A percentile compares a stretch with the other conserved stretches of the same genome.
Evolutionary conservation across 495 filamentous ascomycete species (phyloP).

Genomic region (Penicillium soppii): DNA sequence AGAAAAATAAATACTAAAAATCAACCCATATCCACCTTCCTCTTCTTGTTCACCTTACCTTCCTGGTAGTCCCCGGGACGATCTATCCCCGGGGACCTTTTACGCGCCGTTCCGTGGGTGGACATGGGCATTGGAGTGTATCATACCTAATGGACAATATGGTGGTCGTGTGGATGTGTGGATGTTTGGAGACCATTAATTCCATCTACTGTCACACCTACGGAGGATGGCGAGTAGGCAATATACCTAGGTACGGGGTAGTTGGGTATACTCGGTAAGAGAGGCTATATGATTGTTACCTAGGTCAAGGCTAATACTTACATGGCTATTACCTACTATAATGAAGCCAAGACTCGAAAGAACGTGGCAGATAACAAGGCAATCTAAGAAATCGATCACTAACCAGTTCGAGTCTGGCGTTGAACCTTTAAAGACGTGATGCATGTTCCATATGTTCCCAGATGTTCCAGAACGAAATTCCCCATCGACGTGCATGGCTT

Average conservation of each 20-base stretch:
- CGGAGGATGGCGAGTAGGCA: too few species aligned
- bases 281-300: too few species aligned
- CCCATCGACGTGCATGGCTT: conserved; percentile 2
- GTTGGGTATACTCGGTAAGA: too few species aligned
- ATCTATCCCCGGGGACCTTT: conserved; percentile 21
- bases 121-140: background rate
- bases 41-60: conserved; percentile 4
- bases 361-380: background rate
- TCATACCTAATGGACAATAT: too few species aligned
- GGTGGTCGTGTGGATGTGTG: too few species aligned
- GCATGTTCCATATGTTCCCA: background rate
- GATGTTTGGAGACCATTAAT: too few species aligned
- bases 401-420: conserved; percentile 4
- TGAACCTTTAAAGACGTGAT: background rate
- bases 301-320: too few species aligned
- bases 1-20: background rate
- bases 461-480: background rate
- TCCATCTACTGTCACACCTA: too few species aligned
- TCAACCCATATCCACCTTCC: conserved; percentile 1
- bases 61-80: conserved; percentile 13
- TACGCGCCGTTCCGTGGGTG: conserved; percentile 23
- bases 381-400: background rate
- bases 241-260: too few species aligned
- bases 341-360: background rate
- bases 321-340: too few species aligned